Conservation (phyloP, 1,139 yeast genomes). For the Nakaseomyces sp. region DNA sequence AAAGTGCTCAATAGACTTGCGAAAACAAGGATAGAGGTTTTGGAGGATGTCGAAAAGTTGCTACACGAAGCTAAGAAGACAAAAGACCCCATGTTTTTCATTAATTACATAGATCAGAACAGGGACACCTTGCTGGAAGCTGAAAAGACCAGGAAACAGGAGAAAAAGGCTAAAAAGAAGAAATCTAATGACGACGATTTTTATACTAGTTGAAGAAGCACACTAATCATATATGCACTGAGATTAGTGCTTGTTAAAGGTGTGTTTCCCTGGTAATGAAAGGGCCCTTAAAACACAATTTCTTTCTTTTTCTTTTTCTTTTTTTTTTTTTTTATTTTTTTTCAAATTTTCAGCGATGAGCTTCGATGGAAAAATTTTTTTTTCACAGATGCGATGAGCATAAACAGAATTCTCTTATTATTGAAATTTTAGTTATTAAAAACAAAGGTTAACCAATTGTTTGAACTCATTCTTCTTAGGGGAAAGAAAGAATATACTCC, state of each 20-base stretch:
- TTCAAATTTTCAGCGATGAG: background rate
- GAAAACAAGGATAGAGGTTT: slow-evolving; percentile 55
- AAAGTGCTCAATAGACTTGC: slow-evolving; percentile 55
- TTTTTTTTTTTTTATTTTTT: background rate
- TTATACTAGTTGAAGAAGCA: background rate
- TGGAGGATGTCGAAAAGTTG: slow-evolving; percentile 34
- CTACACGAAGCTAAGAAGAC: slow-evolving; percentile 27
- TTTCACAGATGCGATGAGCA: slow-evolving; percentile 12
- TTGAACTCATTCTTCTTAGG: too few relatives aligned
- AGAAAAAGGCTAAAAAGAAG: slow-evolving; percentile 11
- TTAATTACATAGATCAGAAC: slow-evolving; percentile 14
- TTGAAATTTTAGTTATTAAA: background rate
- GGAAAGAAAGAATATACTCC: too few relatives aligned
- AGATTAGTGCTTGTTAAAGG: too few relatives aligned
- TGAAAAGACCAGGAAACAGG: slow-evolving; percentile 19
- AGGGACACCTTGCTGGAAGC: slow-evolving; percentile 18
- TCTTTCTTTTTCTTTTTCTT: background rate
- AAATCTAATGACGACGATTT: slow-evolving; percentile 1
- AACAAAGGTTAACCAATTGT: too few relatives aligned
- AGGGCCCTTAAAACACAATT: too few relatives aligned
- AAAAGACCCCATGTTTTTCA: slow-evolving; percentile 23
- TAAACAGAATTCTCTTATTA: background rate
- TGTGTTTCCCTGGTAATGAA: too few relatives aligned
- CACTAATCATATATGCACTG: too few relatives aligned
- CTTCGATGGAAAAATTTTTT: slow-evolving; percentile 8